Conservation (phyloP, 2,329 filamentous ascomycete species). For the Aspergillus sp. region DNA sequence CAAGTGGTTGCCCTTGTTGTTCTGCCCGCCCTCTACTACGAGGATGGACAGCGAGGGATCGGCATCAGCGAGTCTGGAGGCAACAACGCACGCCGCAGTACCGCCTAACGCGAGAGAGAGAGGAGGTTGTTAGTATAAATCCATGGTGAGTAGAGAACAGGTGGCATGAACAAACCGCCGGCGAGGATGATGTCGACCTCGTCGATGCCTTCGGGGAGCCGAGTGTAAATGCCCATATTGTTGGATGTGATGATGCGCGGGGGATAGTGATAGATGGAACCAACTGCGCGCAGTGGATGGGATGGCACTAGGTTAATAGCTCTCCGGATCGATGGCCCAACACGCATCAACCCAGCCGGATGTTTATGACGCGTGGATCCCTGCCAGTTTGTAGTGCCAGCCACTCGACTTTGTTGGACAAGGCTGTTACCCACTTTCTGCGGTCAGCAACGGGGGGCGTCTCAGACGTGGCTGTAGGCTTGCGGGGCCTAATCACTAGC, state of each 20-base stretch:
- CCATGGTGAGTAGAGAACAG: background rate
- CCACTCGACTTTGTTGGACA: background rate
- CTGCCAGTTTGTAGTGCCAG: background rate
- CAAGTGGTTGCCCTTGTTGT: conserved; percentile 1
- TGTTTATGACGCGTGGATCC: background rate
- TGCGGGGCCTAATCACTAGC: background rate
- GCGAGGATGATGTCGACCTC: conserved; percentile 2
- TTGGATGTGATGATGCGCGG: background rate
- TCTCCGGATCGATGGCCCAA: background rate
- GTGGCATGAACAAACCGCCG: background rate
- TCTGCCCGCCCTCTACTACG: background rate
- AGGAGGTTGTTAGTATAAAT: background rate
- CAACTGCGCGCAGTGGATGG: background rate
- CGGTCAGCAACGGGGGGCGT: background rate
- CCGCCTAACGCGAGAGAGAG: background rate
- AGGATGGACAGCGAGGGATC: background rate
- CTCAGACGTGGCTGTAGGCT: background rate
- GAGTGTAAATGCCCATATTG: background rate
- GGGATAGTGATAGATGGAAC: background rate
- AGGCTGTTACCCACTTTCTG: background rate
- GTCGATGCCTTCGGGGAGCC: background rate
- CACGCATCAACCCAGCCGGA: background rate
- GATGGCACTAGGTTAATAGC: background rate
- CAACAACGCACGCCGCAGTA: background rate
- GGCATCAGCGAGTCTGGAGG: background rate